A percentile compares a stretch with the other conserved stretches of the same genome.
Conservation (phyloP, 768 basidiomycete species). For the Rhodotorula paludigena region DNA sequence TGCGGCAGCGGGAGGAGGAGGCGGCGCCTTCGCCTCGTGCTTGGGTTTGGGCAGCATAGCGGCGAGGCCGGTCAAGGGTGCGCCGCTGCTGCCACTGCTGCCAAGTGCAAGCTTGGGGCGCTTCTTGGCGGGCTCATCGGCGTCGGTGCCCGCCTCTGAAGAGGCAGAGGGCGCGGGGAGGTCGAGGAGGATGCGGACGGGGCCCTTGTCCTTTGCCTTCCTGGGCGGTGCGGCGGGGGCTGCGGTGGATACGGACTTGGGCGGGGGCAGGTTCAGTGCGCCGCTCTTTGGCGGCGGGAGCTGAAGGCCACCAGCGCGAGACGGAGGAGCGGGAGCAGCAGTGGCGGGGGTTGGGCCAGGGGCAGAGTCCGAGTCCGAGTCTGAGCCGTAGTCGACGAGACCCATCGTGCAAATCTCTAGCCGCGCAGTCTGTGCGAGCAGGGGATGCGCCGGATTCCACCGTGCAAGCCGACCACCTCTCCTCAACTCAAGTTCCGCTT, state of each 20-base stretch:
- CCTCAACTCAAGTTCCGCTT: too few species aligned
- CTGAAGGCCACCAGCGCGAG: constrained; percentile 1
- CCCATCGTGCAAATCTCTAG: not conserved
- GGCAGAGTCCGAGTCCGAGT: constrained; percentile 26
- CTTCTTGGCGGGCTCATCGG: constrained; percentile 19
- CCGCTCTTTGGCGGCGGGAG: constrained; percentile 23
- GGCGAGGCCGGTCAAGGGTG: constrained; percentile 24
- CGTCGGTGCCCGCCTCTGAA: not conserved
- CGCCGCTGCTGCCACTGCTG: not conserved
- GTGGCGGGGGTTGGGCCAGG: not conserved
- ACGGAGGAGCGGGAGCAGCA: not conserved
- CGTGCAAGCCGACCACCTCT: too few species aligned
- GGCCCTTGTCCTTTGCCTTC: constrained; percentile 29
- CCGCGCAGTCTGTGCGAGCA: too few species aligned
- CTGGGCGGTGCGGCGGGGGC: not conserved
- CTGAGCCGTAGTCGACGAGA: constrained; percentile 44
- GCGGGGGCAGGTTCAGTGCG: not conserved
- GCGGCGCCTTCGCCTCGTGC: constrained; percentile 26
- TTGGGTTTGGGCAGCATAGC: constrained; percentile 36
- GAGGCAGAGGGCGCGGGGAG: constrained; percentile 11
- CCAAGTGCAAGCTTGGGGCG: constrained; percentile 23
- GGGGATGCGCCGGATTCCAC: too few species aligned
- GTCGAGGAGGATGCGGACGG: constrained; percentile 35
- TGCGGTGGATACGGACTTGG: not conserved
- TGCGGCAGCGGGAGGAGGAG: not conserved